Base-by-base conservation (phyloP, 225 moss, liverwort and hornwort genomes). In the Asterella californica region DNA sequence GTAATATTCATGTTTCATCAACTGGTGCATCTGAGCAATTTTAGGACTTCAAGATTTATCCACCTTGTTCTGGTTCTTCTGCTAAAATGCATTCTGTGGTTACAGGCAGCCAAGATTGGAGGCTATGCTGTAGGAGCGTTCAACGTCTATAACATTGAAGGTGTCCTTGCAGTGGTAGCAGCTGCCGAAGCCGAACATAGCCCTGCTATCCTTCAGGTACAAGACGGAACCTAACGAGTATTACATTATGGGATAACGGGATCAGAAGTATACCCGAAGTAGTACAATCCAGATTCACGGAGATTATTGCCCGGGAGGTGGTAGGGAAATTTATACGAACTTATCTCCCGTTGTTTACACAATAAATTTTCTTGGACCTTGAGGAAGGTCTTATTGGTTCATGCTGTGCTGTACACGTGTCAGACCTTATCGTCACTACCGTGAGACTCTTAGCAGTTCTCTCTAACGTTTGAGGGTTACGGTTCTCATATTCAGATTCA, bases 141-240 rank as follows among this genome's bases (percentile, higher is more conserved):
- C 71, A 96, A 96, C 65, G 90, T 94, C 22, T 96, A 96, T 81
- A 96, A 94, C 70, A 83, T 96, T 77, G 96, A 96, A 86, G 96
- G 94, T 78, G 90, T 89, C 60, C 91, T 89, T 85, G 96, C 96
- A 76, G 94, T 96, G 59, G 91, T 94, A 74, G 94, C 90, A 84
- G 96, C 96, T 36, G 96, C 96, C 38, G 94, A 96, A 90, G 94
- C 87, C 54, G 96, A 94, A 83, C 88, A 74, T 74, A 96, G 96
- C 83, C 94, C 96, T 81, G 96, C 94, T 75, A 96, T 96, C 71
- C 86, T 96, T 37, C 94, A 96, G 91, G 96, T 94, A 73, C 42
- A 9, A 62, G 77, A 68, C 45, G 18, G 6, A 49, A 21, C n/a
- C 50, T 12, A 22, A 53, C 62, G 64, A 33, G 45, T 33, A 5